Evolutionary conservation across 108 stramenopile genomes (phyloP).

Genomic region (Cyclotella cryptica): DNA sequence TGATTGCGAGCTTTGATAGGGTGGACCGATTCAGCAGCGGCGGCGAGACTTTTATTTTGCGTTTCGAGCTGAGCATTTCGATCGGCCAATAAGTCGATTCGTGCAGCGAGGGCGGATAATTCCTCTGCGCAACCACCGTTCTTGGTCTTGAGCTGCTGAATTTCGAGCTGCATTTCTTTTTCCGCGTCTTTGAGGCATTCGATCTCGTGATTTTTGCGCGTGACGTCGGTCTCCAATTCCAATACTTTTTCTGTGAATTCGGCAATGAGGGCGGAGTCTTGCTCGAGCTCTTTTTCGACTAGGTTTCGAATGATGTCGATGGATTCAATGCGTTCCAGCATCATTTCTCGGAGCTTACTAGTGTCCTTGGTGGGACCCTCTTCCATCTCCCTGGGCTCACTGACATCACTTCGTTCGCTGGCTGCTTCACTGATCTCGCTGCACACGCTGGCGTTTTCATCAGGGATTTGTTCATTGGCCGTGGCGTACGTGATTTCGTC

Average conservation of each 20-base stretch:
- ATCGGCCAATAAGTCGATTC: not conserved
- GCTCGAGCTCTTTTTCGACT: conserved; percentile 14
- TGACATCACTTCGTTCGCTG: not conserved
- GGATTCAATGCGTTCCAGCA: conserved; percentile 18
- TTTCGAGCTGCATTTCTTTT: not conserved
- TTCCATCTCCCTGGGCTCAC: not conserved
- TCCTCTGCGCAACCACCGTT: not conserved
- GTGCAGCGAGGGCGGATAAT: not conserved
- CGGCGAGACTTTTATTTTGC: not conserved
- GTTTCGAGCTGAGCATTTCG: conserved; percentile 1
- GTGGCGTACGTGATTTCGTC: too few species aligned
- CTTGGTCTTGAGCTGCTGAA: not conserved
- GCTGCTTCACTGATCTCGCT: not conserved
- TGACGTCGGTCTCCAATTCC: not conserved
- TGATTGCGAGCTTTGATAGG: not conserved
- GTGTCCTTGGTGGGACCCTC: not conserved
- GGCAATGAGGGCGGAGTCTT: conserved; percentile 22
- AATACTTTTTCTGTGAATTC: conserved; percentile 18
- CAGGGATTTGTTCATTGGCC: too few species aligned
- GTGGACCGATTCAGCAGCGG: not conserved
- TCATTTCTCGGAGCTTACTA: conserved; percentile 14
- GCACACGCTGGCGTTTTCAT: too few species aligned
- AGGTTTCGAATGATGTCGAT: conserved; percentile 15
- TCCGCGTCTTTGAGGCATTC: not conserved
- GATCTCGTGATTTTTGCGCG: not conserved